Evolutionary conservation across 176 grass and related monocot species (phyloP).

Genomic region (Triticum urartu): DNA sequence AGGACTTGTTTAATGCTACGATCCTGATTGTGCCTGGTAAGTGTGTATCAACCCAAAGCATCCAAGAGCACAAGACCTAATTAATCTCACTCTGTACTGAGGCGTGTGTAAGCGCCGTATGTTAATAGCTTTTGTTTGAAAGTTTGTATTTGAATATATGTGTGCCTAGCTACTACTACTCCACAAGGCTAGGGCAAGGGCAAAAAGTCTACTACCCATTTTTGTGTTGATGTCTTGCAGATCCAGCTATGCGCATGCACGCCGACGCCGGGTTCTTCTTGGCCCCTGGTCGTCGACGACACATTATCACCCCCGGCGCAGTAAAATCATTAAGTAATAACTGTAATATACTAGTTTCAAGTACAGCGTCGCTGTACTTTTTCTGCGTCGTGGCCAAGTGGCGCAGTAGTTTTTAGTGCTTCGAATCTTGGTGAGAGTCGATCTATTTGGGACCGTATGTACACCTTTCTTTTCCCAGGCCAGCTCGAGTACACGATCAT

Average conservation of each 20-base stretch:
- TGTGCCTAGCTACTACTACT: not conserved
- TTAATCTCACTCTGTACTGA: not conserved
- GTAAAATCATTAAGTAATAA: not conserved
- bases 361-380: not conserved
- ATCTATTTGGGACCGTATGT: no score
- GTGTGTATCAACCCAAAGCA: constrained; percentile 25
- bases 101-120: not conserved
- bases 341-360: not conserved
- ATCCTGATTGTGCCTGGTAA: constrained; percentile 23
- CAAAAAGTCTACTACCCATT: not conserved
- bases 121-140: not conserved
- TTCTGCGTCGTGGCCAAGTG: not conserved
- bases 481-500: no score
- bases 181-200: not conserved
- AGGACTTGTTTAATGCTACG: constrained; percentile 39
- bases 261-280: not conserved
- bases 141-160: not conserved
- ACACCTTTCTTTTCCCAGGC: no score
- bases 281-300: not conserved
- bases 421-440: not conserved
- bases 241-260: not conserved
- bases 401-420: not conserved
- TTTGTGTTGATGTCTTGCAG: not conserved
- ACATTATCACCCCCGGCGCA: not conserved
- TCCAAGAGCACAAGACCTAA: constrained; percentile 11